Evolutionary conservation across 2,329 filamentous ascomycete species (phyloP), one percentile per base, ranked within the genome.

Genomic region (Calonectria multiphialidica): DNA sequence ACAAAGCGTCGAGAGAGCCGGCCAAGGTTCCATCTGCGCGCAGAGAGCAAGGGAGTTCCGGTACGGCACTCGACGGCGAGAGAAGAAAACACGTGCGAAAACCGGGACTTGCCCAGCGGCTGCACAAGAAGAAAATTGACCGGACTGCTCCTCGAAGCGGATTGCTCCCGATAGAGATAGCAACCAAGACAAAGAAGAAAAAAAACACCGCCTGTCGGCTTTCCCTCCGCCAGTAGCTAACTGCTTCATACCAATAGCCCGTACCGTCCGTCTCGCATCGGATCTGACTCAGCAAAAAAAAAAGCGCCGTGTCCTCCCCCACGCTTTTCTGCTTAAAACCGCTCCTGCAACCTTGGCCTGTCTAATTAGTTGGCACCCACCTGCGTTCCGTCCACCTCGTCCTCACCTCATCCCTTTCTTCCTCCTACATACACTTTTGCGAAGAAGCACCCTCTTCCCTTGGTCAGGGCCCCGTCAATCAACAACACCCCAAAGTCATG

Each of bases 381-480:
- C 62, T 66, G 59, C 69, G 33, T 69, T 50, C 63, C 57, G 68
- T 66, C 63, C 69, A 49, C 66, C 45, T 64, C 71, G 49, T 61
- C 57, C 59, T 59, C 68, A 69, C 69, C 65, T 69, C 65, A 65
- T 45, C 61, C 68, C 68, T 49, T 59, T 57, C 47, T 66, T 66
- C 69, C 40, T 47, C 68, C 50, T 66, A 72, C 72, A 66, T 68
- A 75, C 68, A 72, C 67, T 62, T 75, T 74, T 75, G 94, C 95
- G 90, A 96, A 90, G 95, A 95, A 95, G 94, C 95, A 92, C 88
- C 92, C 90, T 92, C 87, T 88, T 94, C 95, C 96, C 96, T 98
- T 97, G 96, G 96, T 98, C 96, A 97, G 96, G 96, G 94, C 94
- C 93, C 91, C 89, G 83, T 84, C n/a, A 70, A 77, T 82, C 79